These are phyloP conservation scores for Backusella westeae DNA, from an alignment of 192 early-diverging fungal species.

Conservation along the genomic window DNA sequence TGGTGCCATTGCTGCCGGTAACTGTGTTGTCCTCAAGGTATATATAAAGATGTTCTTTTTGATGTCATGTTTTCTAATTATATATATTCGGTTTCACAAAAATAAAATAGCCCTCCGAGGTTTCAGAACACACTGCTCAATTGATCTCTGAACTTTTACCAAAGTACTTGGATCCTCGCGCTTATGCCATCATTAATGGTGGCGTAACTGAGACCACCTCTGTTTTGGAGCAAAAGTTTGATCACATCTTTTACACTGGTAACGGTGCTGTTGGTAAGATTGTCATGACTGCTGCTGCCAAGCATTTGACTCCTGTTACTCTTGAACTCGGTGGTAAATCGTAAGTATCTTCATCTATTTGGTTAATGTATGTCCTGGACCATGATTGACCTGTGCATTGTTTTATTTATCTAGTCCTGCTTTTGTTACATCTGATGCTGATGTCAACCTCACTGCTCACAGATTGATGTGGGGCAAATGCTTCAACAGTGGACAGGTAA, in stretches of 20 bases:
- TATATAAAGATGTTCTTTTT: neutral
- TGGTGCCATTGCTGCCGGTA: constrained; percentile 90
- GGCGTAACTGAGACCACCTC: constrained; percentile 69
- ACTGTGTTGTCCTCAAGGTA: constrained; percentile 68
- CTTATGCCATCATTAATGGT: constrained; percentile 75
- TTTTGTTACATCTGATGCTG: constrained; percentile 56
- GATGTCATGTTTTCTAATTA: neutral
- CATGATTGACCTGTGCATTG: neutral
- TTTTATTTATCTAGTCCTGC: constrained; percentile 42
- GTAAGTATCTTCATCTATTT: constrained; percentile 18
- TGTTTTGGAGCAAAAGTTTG: constrained; percentile 58
- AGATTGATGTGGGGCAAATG: constrained; percentile 81
- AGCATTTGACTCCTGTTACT: constrained; percentile 77
- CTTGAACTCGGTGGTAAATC: constrained; percentile 94
- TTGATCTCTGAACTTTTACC: constrained; percentile 63
- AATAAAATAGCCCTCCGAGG: constrained; percentile 69
- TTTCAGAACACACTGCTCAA: constrained; percentile 63
- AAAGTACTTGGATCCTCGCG: constrained; percentile 70
- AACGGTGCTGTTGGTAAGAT: constrained; percentile 74
- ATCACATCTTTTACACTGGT: constrained; percentile 93
- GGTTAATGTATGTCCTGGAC: neutral
- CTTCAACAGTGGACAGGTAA: constrained; percentile 79
- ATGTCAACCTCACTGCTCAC: constrained; percentile 61
- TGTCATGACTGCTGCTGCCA: constrained; percentile 75
- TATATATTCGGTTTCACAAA: neutral